Percentiles rank a stretch among this genome's conserved stretches.
phyloP scores from a whole-genome alignment of 1,139 yeast species.

The Saccharomyces hybrid region DNA sequence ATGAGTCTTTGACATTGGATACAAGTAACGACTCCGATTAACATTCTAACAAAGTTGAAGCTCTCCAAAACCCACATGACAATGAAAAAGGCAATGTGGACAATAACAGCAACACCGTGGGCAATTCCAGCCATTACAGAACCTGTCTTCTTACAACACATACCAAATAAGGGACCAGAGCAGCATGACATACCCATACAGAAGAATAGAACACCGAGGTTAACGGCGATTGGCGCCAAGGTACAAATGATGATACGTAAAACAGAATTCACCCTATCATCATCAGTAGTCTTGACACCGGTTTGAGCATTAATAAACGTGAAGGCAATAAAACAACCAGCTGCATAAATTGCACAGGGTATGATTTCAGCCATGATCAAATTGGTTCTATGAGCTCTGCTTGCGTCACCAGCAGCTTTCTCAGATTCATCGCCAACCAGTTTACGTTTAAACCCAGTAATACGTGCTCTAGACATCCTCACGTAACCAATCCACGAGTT shows the following conservation, averaged over 20 bases:
- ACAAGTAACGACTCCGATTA: conserved; percentile 79
- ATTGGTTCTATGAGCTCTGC: conserved; percentile 89
- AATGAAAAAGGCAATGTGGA: conserved; percentile 79
- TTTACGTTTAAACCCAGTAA: conserved; percentile 96
- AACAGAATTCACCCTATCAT: conserved; percentile 62
- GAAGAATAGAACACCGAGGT: conserved; percentile 74
- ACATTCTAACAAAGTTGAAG: conserved; percentile 78
- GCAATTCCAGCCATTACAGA: conserved; percentile 96
- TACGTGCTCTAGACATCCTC: conserved; percentile 89
- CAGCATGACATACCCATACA: conserved; percentile 84
- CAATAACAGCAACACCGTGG: conserved; percentile 85
- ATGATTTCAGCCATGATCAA: conserved; percentile 78
- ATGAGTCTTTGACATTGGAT: conserved; percentile 81
- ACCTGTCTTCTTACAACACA: conserved; percentile 97
- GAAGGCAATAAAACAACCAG: conserved; percentile 84
- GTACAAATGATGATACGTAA: conserved; percentile 84
- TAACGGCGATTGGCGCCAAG: conserved; percentile 83
- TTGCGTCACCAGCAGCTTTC: conserved; percentile 88
- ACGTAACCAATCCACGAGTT: conserved; percentile 99
- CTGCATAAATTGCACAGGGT: conserved; percentile 80
- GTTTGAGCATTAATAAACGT: conserved; percentile 95
- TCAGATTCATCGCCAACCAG: conserved; percentile 81
- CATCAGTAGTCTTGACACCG: conserved; percentile 56
- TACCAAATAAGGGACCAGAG: conserved; percentile 89
- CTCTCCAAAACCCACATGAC: conserved; percentile 97